Percentiles rank a stretch among this genome's conserved stretches.
Evolutionary conservation across 2,329 filamentous ascomycete species (phyloP).

Genomic region (Fusarium xyrophilum): DNA sequence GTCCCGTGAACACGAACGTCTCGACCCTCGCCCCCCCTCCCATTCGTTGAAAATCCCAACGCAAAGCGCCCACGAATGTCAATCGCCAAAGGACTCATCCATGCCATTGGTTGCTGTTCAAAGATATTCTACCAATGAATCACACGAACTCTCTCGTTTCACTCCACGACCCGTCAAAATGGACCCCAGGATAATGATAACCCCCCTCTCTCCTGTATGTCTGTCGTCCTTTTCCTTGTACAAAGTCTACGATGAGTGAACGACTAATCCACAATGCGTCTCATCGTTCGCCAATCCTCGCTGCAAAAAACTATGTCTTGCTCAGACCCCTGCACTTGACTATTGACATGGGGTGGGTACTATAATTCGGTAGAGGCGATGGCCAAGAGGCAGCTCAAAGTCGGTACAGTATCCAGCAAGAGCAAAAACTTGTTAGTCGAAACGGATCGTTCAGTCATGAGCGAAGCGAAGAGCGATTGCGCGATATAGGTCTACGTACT

Average conservation of each 20-base stretch:
- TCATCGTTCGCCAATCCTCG: slow-evolving; percentile 40
- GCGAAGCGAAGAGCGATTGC: slow-evolving; percentile 9
- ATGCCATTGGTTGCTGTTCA: slow-evolving; percentile 32
- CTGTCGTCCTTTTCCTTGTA: slow-evolving; percentile 27
- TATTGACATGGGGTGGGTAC: slow-evolving; percentile 35
- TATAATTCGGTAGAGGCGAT: slow-evolving; percentile 27
- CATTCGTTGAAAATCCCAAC: slow-evolving; percentile 34
- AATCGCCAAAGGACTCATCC: slow-evolving; percentile 8
- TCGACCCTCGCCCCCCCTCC: not conserved
- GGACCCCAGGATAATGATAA: slow-evolving; percentile 23
- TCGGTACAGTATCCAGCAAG: not conserved
- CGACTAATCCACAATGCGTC: slow-evolving; percentile 23
- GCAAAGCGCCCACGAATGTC: slow-evolving; percentile 37
- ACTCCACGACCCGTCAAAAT: slow-evolving; percentile 31
- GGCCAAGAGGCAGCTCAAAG: slow-evolving; percentile 5
- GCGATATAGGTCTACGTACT: slow-evolving; percentile 16
- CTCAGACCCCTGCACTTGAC: slow-evolving; percentile 14
- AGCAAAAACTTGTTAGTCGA: slow-evolving; percentile 22
- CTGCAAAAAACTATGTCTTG: slow-evolving; percentile 17
- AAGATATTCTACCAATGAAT: slow-evolving; percentile 39
- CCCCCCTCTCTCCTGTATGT: slow-evolving; percentile 35
- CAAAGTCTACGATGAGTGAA: slow-evolving; percentile 10
- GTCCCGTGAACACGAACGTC: slow-evolving; percentile 1
- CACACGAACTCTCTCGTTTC: slow-evolving; percentile 28
- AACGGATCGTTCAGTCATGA: not conserved